Base-by-base conservation (phyloP, 139 green algal species). In the Trebouxia sp. region DNA sequence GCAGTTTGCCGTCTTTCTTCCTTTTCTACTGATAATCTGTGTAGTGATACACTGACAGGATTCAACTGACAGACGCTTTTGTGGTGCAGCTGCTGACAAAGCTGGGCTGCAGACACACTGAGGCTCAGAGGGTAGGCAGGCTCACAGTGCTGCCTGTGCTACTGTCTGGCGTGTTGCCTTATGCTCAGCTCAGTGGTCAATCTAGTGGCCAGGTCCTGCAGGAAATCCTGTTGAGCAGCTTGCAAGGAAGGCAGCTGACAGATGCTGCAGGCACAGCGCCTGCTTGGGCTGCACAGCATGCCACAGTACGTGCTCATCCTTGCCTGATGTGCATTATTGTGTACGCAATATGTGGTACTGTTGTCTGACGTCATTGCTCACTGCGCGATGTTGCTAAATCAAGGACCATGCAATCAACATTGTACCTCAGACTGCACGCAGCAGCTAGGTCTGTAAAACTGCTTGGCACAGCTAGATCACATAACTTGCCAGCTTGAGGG, bases 111-210 rank as follows among this genome's bases (percentile, higher is more conserved):
- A 11, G 6, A 9, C 48, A 30, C 45, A 17, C 65, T 22, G 78
- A 82, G 30, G 78, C 28, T 1, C 10, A 39, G 43, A 28, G 78
- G 14, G 78, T 77, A 28, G 78, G 78, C 30, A 38, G 65, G 42
- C n/a, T 77, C 43, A 53, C 32, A 37, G 72, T 77, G 47, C 81
- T 85, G 58, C 81, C 81, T 4, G 15, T 81, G 32, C 74, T 85
- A 74, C 43, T 85, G 45, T 66, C 43, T n/a, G 81, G 72, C 14
- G 81, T 81, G 74, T 58, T 85, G 58, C 81, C 62, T 0, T 28
- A 28, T 26, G 39, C 30, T 37, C 32, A 72, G 35, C 15, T 26
- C 26, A 35, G 43, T 20, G 62, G 62, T 37, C 32, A 72, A 37
- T 26, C 15, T 42, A 35, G 43, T 20, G 62, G 62, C 35, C 26